These are phyloP conservation scores for Nothomitra cinnamomea DNA, from an alignment of 2,329 filamentous ascomycete genomes.

Conservation along the genomic window DNA sequence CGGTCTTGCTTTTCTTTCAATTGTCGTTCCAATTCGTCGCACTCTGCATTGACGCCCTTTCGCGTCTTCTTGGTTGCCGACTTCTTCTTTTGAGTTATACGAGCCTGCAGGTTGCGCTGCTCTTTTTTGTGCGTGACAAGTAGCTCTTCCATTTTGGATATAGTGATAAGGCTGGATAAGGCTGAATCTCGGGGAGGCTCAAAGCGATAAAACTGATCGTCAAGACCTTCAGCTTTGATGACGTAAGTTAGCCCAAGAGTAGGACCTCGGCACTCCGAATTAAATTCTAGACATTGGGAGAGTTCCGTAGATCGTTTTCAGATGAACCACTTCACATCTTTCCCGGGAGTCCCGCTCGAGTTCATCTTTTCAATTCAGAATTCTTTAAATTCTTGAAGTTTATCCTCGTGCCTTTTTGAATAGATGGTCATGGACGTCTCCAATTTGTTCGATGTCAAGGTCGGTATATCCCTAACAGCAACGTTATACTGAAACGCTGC, in stretches of 20 bases:
- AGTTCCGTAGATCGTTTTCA: too few relatives aligned
- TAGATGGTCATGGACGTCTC: constrained; percentile 32
- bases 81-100: constrained; percentile 92
- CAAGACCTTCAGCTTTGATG: background rate
- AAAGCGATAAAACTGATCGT: background rate
- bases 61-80: constrained; percentile 76
- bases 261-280: too few relatives aligned
- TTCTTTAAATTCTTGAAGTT: background rate
- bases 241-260: too few relatives aligned
- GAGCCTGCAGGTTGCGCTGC: constrained; percentile 66
- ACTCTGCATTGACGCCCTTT: constrained; percentile 61
- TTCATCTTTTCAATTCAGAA: background rate
- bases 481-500: background rate
- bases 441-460: constrained; percentile 42
- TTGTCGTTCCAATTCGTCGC: constrained; percentile 49
- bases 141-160: constrained; percentile 50
- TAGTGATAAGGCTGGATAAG: background rate
- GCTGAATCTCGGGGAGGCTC: background rate
- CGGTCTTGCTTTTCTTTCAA: constrained; percentile 48
- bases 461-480: constrained; percentile 16
- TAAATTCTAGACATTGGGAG: too few relatives aligned
- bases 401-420: background rate
- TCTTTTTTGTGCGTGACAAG: constrained; percentile 75
- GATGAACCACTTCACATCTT: too few relatives aligned
- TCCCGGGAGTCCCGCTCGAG: background rate